Percentiles rank a stretch among this genome's conserved stretches.
These are phyloP conservation scores for Leishmania amazonensis DNA, from an alignment of 208 protist genomes.

Conservation along the genomic window DNA sequence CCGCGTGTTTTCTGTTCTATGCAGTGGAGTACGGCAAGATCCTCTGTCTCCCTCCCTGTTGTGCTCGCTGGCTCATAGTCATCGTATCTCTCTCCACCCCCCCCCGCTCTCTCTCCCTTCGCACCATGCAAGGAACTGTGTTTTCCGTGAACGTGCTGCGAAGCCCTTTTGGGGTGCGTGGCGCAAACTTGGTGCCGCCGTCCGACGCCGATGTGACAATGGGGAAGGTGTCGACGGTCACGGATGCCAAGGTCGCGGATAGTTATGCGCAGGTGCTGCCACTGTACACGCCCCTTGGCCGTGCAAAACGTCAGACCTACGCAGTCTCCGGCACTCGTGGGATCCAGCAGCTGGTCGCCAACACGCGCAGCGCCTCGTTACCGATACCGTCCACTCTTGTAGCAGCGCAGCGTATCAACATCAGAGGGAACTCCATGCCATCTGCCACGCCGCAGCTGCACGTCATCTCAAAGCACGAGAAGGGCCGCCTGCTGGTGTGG, in stretches of 20 bases:
- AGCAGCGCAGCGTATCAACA: neutral
- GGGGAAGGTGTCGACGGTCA: neutral
- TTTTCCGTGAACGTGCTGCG: conserved; percentile 50
- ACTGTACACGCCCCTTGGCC: neutral
- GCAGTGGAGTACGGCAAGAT: neutral
- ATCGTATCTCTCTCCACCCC: neutral
- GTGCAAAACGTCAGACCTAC: conserved; percentile 1
- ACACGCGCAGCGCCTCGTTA: conserved; percentile 4
- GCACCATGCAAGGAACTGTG: neutral
- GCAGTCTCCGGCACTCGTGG: conserved; percentile 21
- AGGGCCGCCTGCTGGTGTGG: conserved; percentile 76
- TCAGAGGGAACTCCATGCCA: neutral
- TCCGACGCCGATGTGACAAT: neutral
- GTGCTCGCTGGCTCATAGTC: neutral
- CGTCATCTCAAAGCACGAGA: conserved; percentile 61
- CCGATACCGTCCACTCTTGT: neutral
- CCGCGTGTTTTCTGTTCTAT: neutral
- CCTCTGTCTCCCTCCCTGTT: neutral
- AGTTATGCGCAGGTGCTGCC: conserved; percentile 22
- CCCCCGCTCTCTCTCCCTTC: neutral
- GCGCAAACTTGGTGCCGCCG: conserved; percentile 44
- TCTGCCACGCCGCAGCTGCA: conserved; percentile 1
- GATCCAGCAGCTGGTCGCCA: conserved; percentile 30
- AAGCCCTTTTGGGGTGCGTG: conserved; percentile 67
- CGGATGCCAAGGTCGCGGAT: neutral